These are phyloP conservation scores for Fagopyrum tataricum DNA, from an alignment of 148 eudicot species.

Conservation along the genomic window DNA sequence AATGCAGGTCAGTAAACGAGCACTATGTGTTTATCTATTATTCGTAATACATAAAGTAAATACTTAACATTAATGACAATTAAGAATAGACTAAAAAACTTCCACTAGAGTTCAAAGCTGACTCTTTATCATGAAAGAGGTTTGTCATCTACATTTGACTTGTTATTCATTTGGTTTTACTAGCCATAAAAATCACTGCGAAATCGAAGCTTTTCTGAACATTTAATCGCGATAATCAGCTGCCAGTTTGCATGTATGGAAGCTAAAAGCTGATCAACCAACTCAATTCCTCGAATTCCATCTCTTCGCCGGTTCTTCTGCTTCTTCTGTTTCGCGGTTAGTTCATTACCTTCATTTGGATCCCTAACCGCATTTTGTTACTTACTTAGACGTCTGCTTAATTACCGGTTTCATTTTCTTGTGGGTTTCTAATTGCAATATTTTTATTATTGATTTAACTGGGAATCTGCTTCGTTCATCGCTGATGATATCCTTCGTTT, in stretches of 20 bases:
- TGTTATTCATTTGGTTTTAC: not conserved
- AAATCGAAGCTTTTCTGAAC: not conserved
- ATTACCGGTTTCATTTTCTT: not conserved
- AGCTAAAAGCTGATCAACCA: not conserved
- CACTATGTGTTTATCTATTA: too few relatives aligned
- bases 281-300: not conserved
- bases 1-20: too few relatives aligned
- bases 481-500: conserved; percentile 1
- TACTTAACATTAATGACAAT: too few relatives aligned
- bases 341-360: not conserved
- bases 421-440: not conserved
- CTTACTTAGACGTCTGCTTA: not conserved
- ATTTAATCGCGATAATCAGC: not conserved
- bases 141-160: not conserved
- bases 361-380: not conserved
- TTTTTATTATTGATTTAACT: not conserved
- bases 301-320: not conserved
- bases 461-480: conserved; percentile 7
- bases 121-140: not conserved
- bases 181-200: not conserved
- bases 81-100: not conserved
- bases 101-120: not conserved
- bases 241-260: not conserved
- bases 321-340: not conserved
- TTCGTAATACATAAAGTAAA: too few relatives aligned